phyloP scores from a whole-genome alignment of 106 monocot genomes.

The Vanilla planifolia region DNA sequence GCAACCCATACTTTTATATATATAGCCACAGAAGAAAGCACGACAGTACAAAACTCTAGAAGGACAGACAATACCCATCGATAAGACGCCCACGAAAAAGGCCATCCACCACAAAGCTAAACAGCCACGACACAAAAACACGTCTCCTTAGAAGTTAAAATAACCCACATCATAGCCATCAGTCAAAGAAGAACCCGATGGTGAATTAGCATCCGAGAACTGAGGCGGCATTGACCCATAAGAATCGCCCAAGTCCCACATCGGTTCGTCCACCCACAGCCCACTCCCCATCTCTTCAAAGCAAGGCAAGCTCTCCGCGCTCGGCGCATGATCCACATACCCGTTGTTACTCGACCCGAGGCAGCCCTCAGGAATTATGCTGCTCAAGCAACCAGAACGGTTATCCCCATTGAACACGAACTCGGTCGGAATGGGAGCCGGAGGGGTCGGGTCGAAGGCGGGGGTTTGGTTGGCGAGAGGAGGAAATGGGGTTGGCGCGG shows the following conservation, averaged over 20 bases:
- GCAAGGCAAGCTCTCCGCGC: background rate
- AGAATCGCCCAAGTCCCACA: background rate
- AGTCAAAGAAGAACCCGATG: background rate
- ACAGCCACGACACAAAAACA: too few species aligned
- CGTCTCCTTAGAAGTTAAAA: background rate
- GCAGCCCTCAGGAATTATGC: conserved; percentile 48
- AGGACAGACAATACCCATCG: too few species aligned
- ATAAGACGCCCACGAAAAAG: too few species aligned
- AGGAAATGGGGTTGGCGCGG: conserved; percentile 10
- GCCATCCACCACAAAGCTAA: too few species aligned
- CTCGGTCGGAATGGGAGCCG: background rate
- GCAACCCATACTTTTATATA: too few species aligned
- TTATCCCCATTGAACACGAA: conserved; percentile 26
- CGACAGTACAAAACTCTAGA: too few species aligned
- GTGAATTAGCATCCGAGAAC: background rate
- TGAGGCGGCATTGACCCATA: background rate
- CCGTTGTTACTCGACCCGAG: conserved; percentile 13
- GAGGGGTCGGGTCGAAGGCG: background rate
- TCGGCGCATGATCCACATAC: background rate
- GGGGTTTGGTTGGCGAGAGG: background rate
- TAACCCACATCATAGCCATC: background rate
- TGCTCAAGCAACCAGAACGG: conserved; percentile 48
- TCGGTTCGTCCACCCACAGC: background rate
- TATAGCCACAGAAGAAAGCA: too few species aligned
- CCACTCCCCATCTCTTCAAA: background rate